Conservation (phyloP, 257 asterid genomes). For the Plantago elongata region DNA sequence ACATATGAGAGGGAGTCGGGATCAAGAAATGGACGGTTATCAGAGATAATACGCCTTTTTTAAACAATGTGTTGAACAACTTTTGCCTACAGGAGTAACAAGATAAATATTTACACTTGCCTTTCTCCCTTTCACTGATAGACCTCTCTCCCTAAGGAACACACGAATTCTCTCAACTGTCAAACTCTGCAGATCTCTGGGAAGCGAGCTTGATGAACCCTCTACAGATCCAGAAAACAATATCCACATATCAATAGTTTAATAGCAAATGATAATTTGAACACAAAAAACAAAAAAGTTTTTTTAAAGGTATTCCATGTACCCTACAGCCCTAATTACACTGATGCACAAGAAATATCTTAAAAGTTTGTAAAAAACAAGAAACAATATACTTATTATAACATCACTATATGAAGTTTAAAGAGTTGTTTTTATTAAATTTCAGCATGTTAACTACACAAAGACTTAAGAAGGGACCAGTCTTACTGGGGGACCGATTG, state of each 20-base stretch:
- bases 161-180: conserved; percentile 67
- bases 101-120: conserved; percentile 31
- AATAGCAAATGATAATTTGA: neutral
- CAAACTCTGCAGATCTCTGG: conserved; percentile 48
- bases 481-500: no score
- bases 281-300: neutral
- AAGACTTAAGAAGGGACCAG: no score
- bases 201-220: conserved; percentile 31
- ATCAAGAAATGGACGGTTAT: neutral
- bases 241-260: neutral
- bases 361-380: no score
- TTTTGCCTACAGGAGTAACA: neutral
- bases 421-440: no score
- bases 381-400: no score
- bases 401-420: no score
- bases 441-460: no score
- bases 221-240: conserved; percentile 19
- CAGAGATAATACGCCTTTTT: no score
- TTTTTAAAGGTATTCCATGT: neutral
- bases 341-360: neutral
- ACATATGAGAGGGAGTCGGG: neutral
- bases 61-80: neutral
- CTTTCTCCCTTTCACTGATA: conserved; percentile 66
- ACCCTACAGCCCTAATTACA: neutral
- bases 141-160: conserved; percentile 67